Evolutionary conservation across 2,329 filamentous ascomycete genomes (phyloP).

Genomic region (Sordariomycetes sp.): DNA sequence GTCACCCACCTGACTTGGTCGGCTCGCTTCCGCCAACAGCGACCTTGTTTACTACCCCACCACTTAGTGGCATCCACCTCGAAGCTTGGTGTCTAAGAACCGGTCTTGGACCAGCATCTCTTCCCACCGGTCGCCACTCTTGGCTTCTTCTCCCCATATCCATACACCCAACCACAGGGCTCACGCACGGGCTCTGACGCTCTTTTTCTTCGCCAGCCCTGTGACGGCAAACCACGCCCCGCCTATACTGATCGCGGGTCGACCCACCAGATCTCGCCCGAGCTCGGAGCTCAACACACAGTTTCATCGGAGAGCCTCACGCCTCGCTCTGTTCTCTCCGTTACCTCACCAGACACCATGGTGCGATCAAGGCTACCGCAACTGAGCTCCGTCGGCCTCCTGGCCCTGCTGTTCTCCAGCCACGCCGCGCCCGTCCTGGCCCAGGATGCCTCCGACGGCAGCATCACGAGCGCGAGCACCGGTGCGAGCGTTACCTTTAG

Average conservation of each 20-base stretch:
- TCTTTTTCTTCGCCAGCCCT: neutral
- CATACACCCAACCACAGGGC: too few relatives aligned
- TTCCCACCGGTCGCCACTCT: too few relatives aligned
- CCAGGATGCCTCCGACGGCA: neutral
- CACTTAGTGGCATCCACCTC: too few relatives aligned
- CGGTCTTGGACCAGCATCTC: too few relatives aligned
- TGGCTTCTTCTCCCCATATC: too few relatives aligned
- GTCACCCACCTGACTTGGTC: neutral
- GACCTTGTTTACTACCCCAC: neutral
- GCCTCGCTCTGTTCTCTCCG: neutral
- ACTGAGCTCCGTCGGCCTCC: neutral
- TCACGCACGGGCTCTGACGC: too few relatives aligned
- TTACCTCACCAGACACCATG: neutral
- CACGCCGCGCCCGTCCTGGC: neutral
- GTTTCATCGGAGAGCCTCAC: neutral
- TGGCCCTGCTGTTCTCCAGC: neutral
- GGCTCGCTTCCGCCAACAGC: too few relatives aligned
- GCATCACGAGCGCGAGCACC: constrained; percentile 2
- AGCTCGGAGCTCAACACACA: neutral
- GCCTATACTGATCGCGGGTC: neutral
- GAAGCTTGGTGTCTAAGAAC: too few relatives aligned
- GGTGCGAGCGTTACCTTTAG: neutral
- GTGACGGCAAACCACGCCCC: too few relatives aligned
- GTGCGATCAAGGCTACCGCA: neutral
- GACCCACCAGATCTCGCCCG: neutral